Evolutionary conservation across 164 flowering plant species (phyloP), one percentile per base, ranked within the genome.

Genomic region (Piper betle): DNA sequence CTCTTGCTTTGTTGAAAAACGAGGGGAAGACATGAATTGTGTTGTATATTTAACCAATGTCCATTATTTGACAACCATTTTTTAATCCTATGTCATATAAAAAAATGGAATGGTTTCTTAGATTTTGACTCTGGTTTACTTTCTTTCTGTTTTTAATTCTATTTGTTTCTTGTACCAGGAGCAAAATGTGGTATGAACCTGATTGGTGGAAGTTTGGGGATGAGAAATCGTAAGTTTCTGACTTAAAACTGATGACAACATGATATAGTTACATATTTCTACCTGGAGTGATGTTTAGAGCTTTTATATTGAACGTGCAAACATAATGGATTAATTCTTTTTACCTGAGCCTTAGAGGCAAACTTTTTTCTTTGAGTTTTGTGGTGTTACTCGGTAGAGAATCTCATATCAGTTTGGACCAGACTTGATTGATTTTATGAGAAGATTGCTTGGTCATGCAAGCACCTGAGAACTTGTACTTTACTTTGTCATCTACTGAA

Each of bases 141-240:
- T 13, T 3, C 5, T 50, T 38, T 39, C 56, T 20, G 48, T 50
- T 62, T 53, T 55, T 41, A 40, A 10, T 60, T 19, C 53, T 58
- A 53, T 46, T 10, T 46, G 50, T 46, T 46, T 43, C 56, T 41
- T 39, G 56, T 81, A 76, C 54, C 89, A 94, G 99, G 85, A 96
- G 96, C 65, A 90, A 72, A 69, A 67, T 73, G 17, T 94, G 99
- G 99, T 94, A 86, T 75, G 97, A 94, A 65, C 97, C 99, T 46
- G 95, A 91, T 0, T 94, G 99, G 97, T 91, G 99, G 99, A 94
- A 91, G 73, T 94, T 94, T 72, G 99, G 99, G 25, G 96, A 94
- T 75, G 80, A 79, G 67, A 89, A 87, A 73, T 70, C 87, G 98
- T 93, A 84, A 85, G 96, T 82, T 62, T 66, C 66, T 57, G 15